phyloP scores from a whole-genome alignment of 805 yeast species.

The Vanderwaltozyma yarrowii region DNA sequence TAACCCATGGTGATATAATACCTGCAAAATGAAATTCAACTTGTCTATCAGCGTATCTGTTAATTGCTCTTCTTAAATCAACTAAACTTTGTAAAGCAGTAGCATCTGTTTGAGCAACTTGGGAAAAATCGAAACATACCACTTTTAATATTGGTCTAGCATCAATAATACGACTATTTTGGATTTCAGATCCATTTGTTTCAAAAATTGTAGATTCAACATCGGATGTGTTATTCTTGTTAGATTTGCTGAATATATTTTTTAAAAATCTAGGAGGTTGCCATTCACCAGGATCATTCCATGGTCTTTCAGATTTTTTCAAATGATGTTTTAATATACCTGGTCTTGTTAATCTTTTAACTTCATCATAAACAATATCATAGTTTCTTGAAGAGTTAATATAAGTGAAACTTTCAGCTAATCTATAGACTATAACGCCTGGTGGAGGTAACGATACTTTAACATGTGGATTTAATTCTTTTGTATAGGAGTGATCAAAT shows the following conservation, averaged over 20 bases:
- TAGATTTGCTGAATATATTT: slow-evolving; percentile 9
- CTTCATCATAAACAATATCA: slow-evolving; percentile 59
- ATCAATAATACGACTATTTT: slow-evolving; percentile 23
- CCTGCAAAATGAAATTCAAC: slow-evolving; percentile 89
- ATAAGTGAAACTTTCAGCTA: slow-evolving; percentile 72
- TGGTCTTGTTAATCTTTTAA: slow-evolving; percentile 49
- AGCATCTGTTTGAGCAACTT: slow-evolving; percentile 65
- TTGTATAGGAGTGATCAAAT: slow-evolving; percentile 30
- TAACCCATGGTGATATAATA: slow-evolving; percentile 76
- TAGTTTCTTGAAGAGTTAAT: slow-evolving; percentile 69
- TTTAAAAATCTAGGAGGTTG: slow-evolving; percentile 30
- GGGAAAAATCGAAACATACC: slow-evolving; percentile 71
- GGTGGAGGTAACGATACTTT: slow-evolving; percentile 72
- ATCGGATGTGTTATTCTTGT: slow-evolving; percentile 16
- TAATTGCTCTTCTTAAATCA: slow-evolving; percentile 64
- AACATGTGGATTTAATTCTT: slow-evolving; percentile 44
- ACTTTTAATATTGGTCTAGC: slow-evolving; percentile 58
- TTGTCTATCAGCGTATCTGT: slow-evolving; percentile 66
- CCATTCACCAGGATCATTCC: slow-evolving; percentile 75
- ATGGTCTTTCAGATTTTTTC: slow-evolving; percentile 51
- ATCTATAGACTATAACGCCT: slow-evolving; percentile 79
- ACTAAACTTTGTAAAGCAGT: slow-evolving; percentile 71
- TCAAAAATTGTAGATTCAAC: too few relatives aligned
- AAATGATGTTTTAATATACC: slow-evolving; percentile 36
- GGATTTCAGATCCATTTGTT: too few relatives aligned